These are phyloP conservation scores for Globisporangium sylvaticum DNA, from an alignment of 352 stramenopile genomes.

Conservation along the genomic window DNA sequence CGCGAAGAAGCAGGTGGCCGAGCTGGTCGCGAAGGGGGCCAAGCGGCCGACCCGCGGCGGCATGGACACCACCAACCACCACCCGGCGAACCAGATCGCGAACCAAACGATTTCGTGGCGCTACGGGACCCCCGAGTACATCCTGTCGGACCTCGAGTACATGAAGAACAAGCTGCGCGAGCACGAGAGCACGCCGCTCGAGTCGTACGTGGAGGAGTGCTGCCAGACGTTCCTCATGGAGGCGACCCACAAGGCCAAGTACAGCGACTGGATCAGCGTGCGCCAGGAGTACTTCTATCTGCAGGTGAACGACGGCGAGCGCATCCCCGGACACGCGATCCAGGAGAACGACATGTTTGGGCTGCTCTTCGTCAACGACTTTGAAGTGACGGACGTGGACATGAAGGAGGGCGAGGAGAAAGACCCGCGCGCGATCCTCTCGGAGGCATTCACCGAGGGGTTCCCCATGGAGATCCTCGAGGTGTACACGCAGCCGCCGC, in stretches of 20 bases:
- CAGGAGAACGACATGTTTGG: conserved; percentile 68
- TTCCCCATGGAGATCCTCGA: conserved; percentile 80
- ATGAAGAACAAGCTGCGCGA: conserved; percentile 54
- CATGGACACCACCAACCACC: conserved; percentile 20
- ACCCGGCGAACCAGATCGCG: conserved; percentile 3
- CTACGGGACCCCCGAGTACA: conserved; percentile 65
- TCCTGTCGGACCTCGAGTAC: conserved; percentile 75
- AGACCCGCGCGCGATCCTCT: conserved; percentile 45
- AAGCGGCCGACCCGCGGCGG: conserved; percentile 50
- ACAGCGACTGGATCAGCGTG: conserved; percentile 63
- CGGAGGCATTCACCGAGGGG: conserved; percentile 64
- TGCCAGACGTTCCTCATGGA: conserved; percentile 83
- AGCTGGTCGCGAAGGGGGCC: conserved; percentile 43
- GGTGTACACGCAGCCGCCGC: conserved; percentile 71
- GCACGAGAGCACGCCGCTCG: conserved; percentile 49
- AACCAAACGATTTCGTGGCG: conserved; percentile 39
- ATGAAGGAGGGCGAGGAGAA: conserved; percentile 36
- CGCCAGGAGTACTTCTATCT: conserved; percentile 55
- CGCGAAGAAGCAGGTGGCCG: conserved; percentile 55
- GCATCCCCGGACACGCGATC: conserved; percentile 35
- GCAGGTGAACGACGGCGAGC: conserved; percentile 65
- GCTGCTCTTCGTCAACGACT: conserved; percentile 48
- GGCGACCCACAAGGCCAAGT: conserved; percentile 58
- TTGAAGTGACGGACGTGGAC: conserved; percentile 28
- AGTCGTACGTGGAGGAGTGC: conserved; percentile 68